Base-by-base conservation (phyloP, 1,284 basidiomycete species). In the Ganoderma lucidum region DNA sequence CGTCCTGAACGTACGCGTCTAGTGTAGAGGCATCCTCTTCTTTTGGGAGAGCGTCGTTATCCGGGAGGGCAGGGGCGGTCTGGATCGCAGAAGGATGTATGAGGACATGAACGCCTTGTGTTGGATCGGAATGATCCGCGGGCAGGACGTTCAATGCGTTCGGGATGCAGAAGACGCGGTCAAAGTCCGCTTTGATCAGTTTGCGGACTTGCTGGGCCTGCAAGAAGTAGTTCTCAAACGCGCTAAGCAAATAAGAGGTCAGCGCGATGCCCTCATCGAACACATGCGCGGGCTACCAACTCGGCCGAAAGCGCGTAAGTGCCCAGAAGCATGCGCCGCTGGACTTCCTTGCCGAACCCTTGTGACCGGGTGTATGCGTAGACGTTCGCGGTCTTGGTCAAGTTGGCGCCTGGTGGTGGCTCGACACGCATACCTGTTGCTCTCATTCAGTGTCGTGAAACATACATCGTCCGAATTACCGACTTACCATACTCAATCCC, bases 191-290 rank as follows among this genome's bases (percentile, higher is more conserved):
- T 71, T 89, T 87, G 64, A 99, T 83, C 8, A 87, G 80, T 55
- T 87, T 85, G 1, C 97, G 89, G 28, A 98, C 87, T 23, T 90
- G 86, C 70, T 96, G 93, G 0, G 98, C 96, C 81, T 97, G 94
- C 3, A 99, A 86, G 79, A 96, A 99, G 80, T 97, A 98, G 78
- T 98, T 98, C 81, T 99, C 94, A 78, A 97, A 98, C 17, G 96
- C 96, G 72, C 95, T 97, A 77, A 2, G 5, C 45, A 28, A 1
- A 51, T 15, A 5, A 60, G 44, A 48, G 37, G 48, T 69, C 61
- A 69, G 56, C 30, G 65, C 10, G 23, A 12, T 32, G 14, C 6
- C 62, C 28, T 30, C 12, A 45, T 28, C 53, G 30, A 14, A 30
- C 0, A 35, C 17, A 45, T 45, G 8, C 17, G 39, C 62, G 60